Evolutionary conservation across 371 early-diverging fungal genomes (phyloP).

Genomic region (Blakeslea trispora): DNA sequence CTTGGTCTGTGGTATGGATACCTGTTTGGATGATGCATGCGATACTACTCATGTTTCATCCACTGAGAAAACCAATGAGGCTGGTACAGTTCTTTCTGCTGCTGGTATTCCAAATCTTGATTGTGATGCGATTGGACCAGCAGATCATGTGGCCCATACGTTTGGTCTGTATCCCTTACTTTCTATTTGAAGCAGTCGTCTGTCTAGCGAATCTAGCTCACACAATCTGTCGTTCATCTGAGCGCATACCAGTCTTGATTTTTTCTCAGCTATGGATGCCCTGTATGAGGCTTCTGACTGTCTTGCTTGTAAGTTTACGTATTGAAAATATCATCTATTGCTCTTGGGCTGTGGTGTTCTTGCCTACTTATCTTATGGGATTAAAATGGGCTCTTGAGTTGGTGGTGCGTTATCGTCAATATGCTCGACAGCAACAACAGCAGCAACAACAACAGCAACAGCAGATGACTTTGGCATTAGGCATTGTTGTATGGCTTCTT

Average conservation of each 20-base stretch:
- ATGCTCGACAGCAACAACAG: conserved; percentile 51
- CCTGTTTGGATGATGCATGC: conserved; percentile 80
- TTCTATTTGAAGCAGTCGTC: conserved; percentile 53
- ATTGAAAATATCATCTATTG: conserved; percentile 56
- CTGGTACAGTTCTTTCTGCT: conserved; percentile 37
- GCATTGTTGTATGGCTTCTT: conserved; percentile 53
- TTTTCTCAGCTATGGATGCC: conserved; percentile 65
- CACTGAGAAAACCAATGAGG: too few species aligned
- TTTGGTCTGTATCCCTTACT: conserved; percentile 74
- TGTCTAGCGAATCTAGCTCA: conserved; percentile 9
- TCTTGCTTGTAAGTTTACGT: conserved; percentile 63
- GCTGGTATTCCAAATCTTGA: conserved; percentile 56
- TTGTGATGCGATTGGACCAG: conserved; percentile 52
- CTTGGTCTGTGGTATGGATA: conserved; percentile 72
- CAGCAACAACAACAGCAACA: conserved; percentile 57
- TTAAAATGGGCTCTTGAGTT: conserved; percentile 60
- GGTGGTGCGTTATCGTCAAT: conserved; percentile 44
- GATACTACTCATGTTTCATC: conserved; percentile 22
- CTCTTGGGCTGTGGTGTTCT: conserved; percentile 81
- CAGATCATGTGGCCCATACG: conserved; percentile 55
- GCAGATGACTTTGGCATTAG: conserved; percentile 52
- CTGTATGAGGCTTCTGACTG: conserved; percentile 54
- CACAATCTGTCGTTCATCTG: too few species aligned
- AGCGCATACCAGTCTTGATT: conserved; percentile 5
- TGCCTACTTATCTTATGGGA: conserved; percentile 74